Percentiles rank a stretch among this genome's conserved stretches.
phyloP scores from a whole-genome alignment of 768 basidiomycete species.

The Holtermannia corniformis region DNA sequence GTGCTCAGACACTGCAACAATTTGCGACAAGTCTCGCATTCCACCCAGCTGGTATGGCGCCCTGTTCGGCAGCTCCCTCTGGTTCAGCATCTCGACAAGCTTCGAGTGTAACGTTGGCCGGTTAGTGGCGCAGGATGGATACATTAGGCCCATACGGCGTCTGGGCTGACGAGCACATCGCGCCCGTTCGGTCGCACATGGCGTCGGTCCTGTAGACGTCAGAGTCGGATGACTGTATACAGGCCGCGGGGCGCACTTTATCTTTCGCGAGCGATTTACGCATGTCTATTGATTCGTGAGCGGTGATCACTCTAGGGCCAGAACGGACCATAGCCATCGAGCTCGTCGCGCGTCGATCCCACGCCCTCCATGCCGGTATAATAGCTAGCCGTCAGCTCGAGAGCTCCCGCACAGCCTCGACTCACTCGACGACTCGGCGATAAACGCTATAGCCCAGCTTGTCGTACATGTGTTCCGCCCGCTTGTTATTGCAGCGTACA shows the following conservation, averaged over 20 bases:
- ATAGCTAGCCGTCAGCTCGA: conserved; percentile 11
- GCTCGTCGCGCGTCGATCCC: conserved; percentile 29
- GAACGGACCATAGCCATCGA: conserved; percentile 30
- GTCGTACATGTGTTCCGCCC: conserved; percentile 89
- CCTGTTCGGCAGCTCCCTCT: too few relatives aligned
- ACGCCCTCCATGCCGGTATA: conserved; percentile 38
- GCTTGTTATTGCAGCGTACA: conserved; percentile 73
- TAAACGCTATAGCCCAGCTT: conserved; percentile 87
- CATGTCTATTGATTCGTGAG: conserved; percentile 42
- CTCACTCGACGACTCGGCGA: conserved; percentile 75
- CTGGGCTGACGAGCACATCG: conserved; percentile 41
- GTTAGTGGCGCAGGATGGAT: not conserved
- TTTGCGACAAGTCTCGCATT: too few relatives aligned
- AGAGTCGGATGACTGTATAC: not conserved
- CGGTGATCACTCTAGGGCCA: not conserved
- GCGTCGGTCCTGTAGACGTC: conserved; percentile 15
- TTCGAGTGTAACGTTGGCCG: not conserved
- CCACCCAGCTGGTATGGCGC: too few relatives aligned
- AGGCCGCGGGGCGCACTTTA: conserved; percentile 14
- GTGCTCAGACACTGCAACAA: too few relatives aligned
- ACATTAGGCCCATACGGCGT: conserved; percentile 32
- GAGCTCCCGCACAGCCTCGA: conserved; percentile 50
- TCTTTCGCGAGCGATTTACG: conserved; percentile 45
- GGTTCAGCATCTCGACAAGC: too few relatives aligned
- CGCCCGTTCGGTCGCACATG: conserved; percentile 43